phyloP scores from a whole-genome alignment of 805 yeast genomes.

The Wickerhamomyces hampshirensis region DNA sequence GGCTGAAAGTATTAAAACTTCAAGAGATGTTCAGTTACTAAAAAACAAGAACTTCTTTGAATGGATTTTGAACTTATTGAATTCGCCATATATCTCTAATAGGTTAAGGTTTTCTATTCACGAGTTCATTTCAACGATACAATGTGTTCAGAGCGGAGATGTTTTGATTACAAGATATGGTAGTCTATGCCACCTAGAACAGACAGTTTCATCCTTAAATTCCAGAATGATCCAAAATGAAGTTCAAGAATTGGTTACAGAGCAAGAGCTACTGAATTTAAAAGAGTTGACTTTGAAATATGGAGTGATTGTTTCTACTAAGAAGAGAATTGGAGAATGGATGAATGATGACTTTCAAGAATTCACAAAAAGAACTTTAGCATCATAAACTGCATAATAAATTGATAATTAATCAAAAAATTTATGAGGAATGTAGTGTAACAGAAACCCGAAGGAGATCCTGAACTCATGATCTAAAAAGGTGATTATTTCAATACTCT shows the following conservation, averaged over 20 bases:
- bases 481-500: no score
- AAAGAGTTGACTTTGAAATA: constrained; percentile 44
- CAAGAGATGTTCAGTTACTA: constrained; percentile 49
- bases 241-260: constrained; percentile 6
- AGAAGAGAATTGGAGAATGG: constrained; percentile 63
- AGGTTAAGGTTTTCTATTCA: constrained; percentile 37
- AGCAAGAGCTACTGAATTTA: constrained; percentile 35
- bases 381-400: neutral
- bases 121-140: constrained; percentile 41
- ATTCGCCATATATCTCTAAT: constrained; percentile 43
- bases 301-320: constrained; percentile 35
- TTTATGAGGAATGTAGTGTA: no score
- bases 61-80: constrained; percentile 52
- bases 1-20: constrained; percentile 39
- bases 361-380: constrained; percentile 39
- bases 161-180: constrained; percentile 56
- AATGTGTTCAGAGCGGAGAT: constrained; percentile 54
- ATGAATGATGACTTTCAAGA: constrained; percentile 43
- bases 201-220: constrained; percentile 5
- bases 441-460: no score
- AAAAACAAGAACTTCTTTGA: constrained; percentile 58
- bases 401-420: no score
- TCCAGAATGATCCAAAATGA: constrained; percentile 6
- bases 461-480: no score
- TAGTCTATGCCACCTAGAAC: constrained; percentile 35